Evolutionary conservation across 331 rosid genomes (phyloP), one percentile per base, ranked within the genome.

Genomic region (Cydonia oblonga): DNA sequence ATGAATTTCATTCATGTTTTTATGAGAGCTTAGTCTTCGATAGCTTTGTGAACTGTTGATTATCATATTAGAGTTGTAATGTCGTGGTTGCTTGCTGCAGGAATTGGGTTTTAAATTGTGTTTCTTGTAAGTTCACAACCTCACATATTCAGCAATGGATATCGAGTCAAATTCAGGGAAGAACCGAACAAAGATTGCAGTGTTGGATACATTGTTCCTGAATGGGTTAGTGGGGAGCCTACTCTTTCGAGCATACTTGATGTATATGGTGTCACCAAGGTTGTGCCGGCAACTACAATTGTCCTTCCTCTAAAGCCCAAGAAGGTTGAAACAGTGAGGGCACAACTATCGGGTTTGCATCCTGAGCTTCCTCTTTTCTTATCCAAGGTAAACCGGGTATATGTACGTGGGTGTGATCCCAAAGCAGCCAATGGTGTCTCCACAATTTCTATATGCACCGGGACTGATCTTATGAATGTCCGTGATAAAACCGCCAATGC

Each of bases 91-190:
- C 64, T 24, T 65, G 68, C 44, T 65, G 68, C 44, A 71, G 81
- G 81, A 14, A 78, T 78, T 28, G 81, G 77, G 6, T 71, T 77
- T 26, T 54, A 77, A 60, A 71, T 68, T 16, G 77, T 78, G 58
- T 78, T 78, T 30, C 77, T 78, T 16, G 69, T 78, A 25, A 64
- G 64, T 44, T n/a, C 38, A 2, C 49, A 71, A 25, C 81, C 81
- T 3, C 64, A 65, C 23, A 28, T 78, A 24, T 71, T 64, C 12
- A 78, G 81, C 73, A 71, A 71, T 20, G 77, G 77, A 5, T 78
- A 78, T 59, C 24, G 40, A 8, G 19, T 78, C 7, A 64, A 53
- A 33, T 57, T 78, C 59, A 54, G 23, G 20, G 81, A 78, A 65
- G 60, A 44, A 28, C 73, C 77, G 5, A 22, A 53, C 59, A 13